Evolutionary conservation across 1,139 yeast genomes (phyloP).

Genomic region (Lodderomyces orthopsilosis): DNA sequence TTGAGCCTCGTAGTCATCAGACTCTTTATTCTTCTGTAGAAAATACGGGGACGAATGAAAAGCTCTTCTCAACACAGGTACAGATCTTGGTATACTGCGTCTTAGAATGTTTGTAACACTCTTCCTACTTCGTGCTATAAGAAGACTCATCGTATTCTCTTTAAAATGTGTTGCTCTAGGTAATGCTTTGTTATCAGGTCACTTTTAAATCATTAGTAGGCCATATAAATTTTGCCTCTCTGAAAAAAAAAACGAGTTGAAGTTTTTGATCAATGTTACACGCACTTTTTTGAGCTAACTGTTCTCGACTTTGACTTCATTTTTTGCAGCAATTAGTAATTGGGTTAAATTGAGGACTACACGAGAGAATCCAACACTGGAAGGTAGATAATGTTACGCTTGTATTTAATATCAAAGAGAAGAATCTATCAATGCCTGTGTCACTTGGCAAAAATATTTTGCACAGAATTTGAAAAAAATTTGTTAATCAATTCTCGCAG

Average conservation of each 20-base stretch:
- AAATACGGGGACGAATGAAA: constrained; percentile 4
- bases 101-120: neutral
- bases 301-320: neutral
- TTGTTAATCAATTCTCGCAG: no score
- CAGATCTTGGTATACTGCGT: neutral
- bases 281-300: neutral
- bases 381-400: neutral
- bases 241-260: neutral
- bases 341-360: no score
- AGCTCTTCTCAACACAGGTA: neutral
- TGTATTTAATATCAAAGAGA: neutral
- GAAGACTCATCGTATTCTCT: neutral
- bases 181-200: neutral
- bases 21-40: constrained; percentile 7
- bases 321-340: constrained; percentile 1
- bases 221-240: neutral
- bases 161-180: neutral
- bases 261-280: neutral
- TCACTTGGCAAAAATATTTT: no score
- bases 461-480: no score
- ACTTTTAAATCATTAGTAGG: neutral
- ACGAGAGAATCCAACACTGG: no score
- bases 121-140: constrained; percentile 2
- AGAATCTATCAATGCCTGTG: no score
- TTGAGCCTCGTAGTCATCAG: constrained; percentile 7